Conservation (phyloP, 2,329 filamentous ascomycete genomes). For the Sporothrix pseudoabietina region DNA sequence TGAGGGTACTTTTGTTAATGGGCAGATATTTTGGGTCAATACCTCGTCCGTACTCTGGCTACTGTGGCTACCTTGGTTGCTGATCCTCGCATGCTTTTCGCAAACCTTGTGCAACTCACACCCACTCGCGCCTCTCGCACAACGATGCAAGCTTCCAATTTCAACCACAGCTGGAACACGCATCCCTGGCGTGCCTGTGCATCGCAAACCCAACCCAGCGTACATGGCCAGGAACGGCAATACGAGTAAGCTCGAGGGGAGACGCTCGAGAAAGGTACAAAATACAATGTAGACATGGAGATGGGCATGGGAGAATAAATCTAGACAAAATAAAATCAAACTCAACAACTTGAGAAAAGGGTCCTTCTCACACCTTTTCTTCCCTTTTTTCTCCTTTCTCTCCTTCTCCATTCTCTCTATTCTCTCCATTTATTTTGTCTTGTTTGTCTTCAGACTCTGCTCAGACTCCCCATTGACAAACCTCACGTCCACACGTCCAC, state of each 20-base stretch:
- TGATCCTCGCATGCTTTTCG: not conserved
- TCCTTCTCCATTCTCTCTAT: not conserved
- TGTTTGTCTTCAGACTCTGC: too few relatives aligned
- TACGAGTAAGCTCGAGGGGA: not conserved
- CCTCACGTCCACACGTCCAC: not conserved
- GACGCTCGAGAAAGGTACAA: not conserved
- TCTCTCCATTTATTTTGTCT: too few relatives aligned
- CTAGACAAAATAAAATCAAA: not conserved
- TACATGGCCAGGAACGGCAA: conserved; percentile 9
- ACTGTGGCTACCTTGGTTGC: not conserved
- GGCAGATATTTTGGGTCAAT: not conserved
- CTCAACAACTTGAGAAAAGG: not conserved
- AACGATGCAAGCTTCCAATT: not conserved
- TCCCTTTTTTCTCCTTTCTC: not conserved
- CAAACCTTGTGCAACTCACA: not conserved
- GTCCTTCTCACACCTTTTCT: not conserved
- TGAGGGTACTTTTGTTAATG: not conserved
- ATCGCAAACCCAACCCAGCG: not conserved
- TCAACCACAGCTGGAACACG: not conserved
- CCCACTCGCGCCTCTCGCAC: not conserved
- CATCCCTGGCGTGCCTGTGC: conserved; percentile 13
- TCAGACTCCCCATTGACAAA: too few relatives aligned
- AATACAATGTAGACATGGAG: not conserved
- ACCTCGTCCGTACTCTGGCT: not conserved
- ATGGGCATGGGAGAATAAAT: not conserved